These are phyloP conservation scores for Tuber aestivum DNA, from an alignment of 495 filamentous ascomycete species.

Conservation along the genomic window DNA sequence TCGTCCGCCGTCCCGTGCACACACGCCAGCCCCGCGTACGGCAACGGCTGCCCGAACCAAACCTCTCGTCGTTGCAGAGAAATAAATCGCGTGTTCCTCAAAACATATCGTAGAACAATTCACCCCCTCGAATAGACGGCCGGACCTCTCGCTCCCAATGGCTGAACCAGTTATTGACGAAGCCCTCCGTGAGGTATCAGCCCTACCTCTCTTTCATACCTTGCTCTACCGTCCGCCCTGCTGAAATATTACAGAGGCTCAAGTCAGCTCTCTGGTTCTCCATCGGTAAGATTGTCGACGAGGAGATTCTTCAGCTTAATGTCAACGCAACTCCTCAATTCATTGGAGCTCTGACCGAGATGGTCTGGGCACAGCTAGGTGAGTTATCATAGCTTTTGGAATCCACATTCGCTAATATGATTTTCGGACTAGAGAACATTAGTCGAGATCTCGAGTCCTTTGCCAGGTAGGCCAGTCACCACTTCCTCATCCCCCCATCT, in stretches of 20 bases:
- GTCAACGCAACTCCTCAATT: slow-evolving; percentile 92
- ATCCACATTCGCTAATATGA: slow-evolving; percentile 1
- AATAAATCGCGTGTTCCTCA: background rate
- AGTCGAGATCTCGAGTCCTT: slow-evolving; percentile 75
- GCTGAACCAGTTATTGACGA: slow-evolving; percentile 36
- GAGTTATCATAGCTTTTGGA: slow-evolving; percentile 38
- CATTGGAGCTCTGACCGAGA: slow-evolving; percentile 82
- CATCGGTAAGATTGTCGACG: slow-evolving; percentile 83
- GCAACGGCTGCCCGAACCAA: background rate
- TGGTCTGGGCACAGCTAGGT: slow-evolving; percentile 90
- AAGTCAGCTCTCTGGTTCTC: slow-evolving; percentile 93
- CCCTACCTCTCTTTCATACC: background rate
- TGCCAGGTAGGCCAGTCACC: slow-evolving; percentile 52
- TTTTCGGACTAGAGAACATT: slow-evolving; percentile 56
- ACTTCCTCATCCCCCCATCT: background rate
- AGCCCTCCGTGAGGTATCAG: slow-evolving; percentile 36
- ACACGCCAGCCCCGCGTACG: background rate
- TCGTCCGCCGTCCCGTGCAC: background rate
- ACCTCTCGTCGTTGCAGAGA: background rate
- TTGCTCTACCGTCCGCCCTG: background rate
- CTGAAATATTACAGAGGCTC: slow-evolving; percentile 56
- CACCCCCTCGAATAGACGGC: background rate
- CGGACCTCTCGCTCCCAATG: slow-evolving; percentile 20
- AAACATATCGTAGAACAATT: background rate
- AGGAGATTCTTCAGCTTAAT: slow-evolving; percentile 67